Evolutionary conservation across 352 stramenopile genomes (phyloP).

Genomic region (Phytophthora aleatoria): DNA sequence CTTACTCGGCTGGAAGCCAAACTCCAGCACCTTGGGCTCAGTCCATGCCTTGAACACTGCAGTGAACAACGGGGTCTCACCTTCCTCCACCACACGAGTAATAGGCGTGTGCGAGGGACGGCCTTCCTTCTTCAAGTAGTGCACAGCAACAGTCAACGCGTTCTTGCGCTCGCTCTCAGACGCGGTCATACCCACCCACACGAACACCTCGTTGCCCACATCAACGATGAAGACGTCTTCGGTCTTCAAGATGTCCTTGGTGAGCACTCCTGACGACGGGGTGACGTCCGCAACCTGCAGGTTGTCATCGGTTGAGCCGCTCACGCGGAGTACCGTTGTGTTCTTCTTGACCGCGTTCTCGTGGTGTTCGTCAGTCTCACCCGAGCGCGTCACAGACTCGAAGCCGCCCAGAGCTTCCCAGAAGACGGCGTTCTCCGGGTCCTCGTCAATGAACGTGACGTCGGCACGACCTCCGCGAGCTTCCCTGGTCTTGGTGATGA

Average conservation of each 20-base stretch:
- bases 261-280: slow-evolving; percentile 68
- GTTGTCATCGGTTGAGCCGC: slow-evolving; percentile 57
- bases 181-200: slow-evolving; percentile 92
- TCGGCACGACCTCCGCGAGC: slow-evolving; percentile 78
- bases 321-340: slow-evolving; percentile 81
- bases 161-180: slow-evolving; percentile 88
- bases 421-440: slow-evolving; percentile 90
- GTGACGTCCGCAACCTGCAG: slow-evolving; percentile 71
- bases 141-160: slow-evolving; percentile 78
- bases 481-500: slow-evolving; percentile 89
- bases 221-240: slow-evolving; percentile 95
- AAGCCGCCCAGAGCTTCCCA: slow-evolving; percentile 93
- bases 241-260: slow-evolving; percentile 78
- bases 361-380: slow-evolving; percentile 63
- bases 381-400: slow-evolving; percentile 64
- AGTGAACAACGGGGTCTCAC: slow-evolving; percentile 87
- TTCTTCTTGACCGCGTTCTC: slow-evolving; percentile 66
- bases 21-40: slow-evolving; percentile 68
- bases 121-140: slow-evolving; percentile 80
- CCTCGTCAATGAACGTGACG: slow-evolving; percentile 90
- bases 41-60: slow-evolving; percentile 84
- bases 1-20: slow-evolving; percentile 56
- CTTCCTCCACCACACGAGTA: slow-evolving; percentile 85
- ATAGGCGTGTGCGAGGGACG: slow-evolving; percentile 71
- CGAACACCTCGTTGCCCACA: slow-evolving; percentile 84